Base-by-base conservation (phyloP, 305 asterid genomes). In the Solanum hybrid region DNA sequence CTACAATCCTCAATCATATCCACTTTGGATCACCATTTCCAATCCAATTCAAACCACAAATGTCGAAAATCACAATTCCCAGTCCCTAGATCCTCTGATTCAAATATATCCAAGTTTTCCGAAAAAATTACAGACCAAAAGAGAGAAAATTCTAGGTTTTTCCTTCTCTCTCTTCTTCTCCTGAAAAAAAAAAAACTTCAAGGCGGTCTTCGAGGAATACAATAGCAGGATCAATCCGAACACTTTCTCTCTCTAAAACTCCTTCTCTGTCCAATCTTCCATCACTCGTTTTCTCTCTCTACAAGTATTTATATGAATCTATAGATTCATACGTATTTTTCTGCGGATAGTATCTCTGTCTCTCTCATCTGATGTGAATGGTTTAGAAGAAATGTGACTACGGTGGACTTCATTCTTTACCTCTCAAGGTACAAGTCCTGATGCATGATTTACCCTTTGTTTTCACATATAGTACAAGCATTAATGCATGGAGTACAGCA, bases 1-100 rank as follows among this genome's bases (percentile, higher is more conserved):
- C 94, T 92, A 87, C 92, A 90, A 92, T 87, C 89, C 92, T 93
- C 92, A 92, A 40, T 90, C 74, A 92, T 90, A 93, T 86, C 95
- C 97, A 95, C 93, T 92, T 91, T 61, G 77, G 61, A 88, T 89
- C 93, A 86, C 81, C 92, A 91, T 92, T 87, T 80, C 75, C 89
- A 90, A 57, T 77, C 89, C 34, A 88, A 88, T 89, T 89, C 90
- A 89, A 79, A 42, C 42, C 86, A 24, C 4, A 88, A 88, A 76
- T 28, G 37, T 39, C 73, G 39, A 73, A 11, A 37, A 37, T 69
- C 51, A 64, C 61, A 91, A 88, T 84, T 79, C 85, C 46, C 29
- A 88, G 90, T 87, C 89, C 93, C 93, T 90, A 79, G 89, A 92
- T 89, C 91, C 90, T 91, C 90, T 77, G 36, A 51, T 88, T 77